A percentile compares a stretch with the other conserved stretches of the same genome.
Evolutionary conservation across 495 filamentous ascomycete species (phyloP).

Genomic region (Symbiotaphrina buchneri): DNA sequence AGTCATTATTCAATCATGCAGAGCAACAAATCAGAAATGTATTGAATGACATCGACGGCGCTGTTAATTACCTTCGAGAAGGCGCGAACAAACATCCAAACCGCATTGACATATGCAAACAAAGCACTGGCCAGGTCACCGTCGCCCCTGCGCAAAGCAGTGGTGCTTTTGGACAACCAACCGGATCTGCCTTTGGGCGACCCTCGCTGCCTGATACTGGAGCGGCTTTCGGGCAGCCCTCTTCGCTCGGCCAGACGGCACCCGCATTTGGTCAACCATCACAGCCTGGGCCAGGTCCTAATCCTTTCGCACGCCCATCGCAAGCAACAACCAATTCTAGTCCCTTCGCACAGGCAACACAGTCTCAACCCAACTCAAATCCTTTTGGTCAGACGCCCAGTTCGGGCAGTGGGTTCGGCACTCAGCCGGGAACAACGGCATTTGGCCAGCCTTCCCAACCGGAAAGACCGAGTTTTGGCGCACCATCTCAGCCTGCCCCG

Average conservation of each 20-base stretch:
- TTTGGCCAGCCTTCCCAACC: slow-evolving; percentile 7
- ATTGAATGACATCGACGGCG: slow-evolving; percentile 42
- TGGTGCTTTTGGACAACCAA: slow-evolving; percentile 19
- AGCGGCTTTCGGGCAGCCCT: slow-evolving; percentile 9
- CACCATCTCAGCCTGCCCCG: slow-evolving; percentile 4
- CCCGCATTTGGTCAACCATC: slow-evolving; percentile 14
- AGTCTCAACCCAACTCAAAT: slow-evolving; percentile 8
- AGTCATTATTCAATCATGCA: slow-evolving; percentile 29
- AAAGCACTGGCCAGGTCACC: slow-evolving; percentile 4
- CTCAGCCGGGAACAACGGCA: not conserved
- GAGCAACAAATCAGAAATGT: slow-evolving; percentile 45
- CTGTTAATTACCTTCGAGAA: slow-evolving; percentile 45
- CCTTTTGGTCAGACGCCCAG: slow-evolving; percentile 15
- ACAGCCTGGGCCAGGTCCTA: slow-evolving; percentile 18
- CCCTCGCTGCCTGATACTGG: slow-evolving; percentile 7
- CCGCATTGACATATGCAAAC: slow-evolving; percentile 44
- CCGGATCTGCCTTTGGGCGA: slow-evolving; percentile 6
- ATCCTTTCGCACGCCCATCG: slow-evolving; percentile 7
- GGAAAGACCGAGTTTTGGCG: slow-evolving; percentile 6
- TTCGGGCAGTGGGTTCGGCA: slow-evolving; percentile 3
- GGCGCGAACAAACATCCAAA: slow-evolving; percentile 59
- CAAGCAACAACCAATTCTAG: slow-evolving; percentile 2
- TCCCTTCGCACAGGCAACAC: not conserved
- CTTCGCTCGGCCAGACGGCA: slow-evolving; percentile 7
- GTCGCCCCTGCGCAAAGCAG: not conserved